Evolutionary conservation across 352 stramenopile species (phyloP), one percentile per base, ranked within the genome.

Genomic region (Thraustochytrium striatum): DNA sequence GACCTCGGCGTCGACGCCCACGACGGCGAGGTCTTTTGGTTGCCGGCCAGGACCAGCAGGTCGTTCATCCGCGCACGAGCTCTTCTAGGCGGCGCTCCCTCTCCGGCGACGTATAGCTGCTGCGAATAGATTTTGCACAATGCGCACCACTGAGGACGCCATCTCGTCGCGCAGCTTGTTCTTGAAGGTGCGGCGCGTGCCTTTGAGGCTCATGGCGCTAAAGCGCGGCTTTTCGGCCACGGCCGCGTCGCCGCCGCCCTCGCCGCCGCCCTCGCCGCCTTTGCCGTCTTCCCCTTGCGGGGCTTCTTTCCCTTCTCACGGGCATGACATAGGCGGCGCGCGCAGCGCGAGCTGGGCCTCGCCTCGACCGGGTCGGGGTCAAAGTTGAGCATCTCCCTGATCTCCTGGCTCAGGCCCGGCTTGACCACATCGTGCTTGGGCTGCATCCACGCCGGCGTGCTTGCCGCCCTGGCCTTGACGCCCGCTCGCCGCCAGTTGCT

Each of bases 201-300:
- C 61, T 30, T 75, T 75, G 41, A 75, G 65, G 41, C 65, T 75
- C 13, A 75, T 75, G 25, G 65, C 52, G 65, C 65, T 75, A 7
- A 75, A 75, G 9, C 52, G 43, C 19, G 65, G 65, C 52, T 75
- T 75, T 70, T 7, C 52, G 65, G 38, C 44, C n/a, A 3, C 25
- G 16, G 65, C 3, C 16, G n/a, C 35, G 11, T 58, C 25, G 11
- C n/a, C 52, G 41, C 11, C 52, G 30, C 44, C 19, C 11, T 35
- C 21, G 7, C 33, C 0, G 19, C n/a, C 13, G 21, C 33, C 53
- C 5, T 61, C 25, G 9, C 11, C 53, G 5, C 9, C 53, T 61
- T 61, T 19, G 5, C 21, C 21, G 43, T 58, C 41, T 58, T 32
- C 8, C 44, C 32, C 39, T 72, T 28, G 8, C 30, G n/a, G 8